Base-by-base conservation (phyloP, 257 asterid species). In the Petrea volubilis region DNA sequence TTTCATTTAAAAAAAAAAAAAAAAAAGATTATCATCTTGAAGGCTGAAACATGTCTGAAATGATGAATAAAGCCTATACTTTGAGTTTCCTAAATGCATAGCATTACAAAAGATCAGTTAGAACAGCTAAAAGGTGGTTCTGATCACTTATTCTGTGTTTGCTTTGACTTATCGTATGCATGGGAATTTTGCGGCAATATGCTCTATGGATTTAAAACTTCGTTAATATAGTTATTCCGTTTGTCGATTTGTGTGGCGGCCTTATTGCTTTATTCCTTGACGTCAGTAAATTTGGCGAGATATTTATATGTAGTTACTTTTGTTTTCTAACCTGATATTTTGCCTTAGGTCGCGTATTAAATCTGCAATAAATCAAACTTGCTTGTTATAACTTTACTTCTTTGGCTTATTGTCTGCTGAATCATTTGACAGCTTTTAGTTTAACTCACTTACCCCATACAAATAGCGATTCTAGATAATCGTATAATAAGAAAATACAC, bases 181-280 rank as follows among this genome's bases (percentile, higher is more conserved):
- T 53, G 52, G 28, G 57, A 12, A 31, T 76, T 64, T 62, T 17
- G 34, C 58, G 52, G 51, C 51, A 76, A 17, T n/a, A 28, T 47
- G 40, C 34, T 47, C 5, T 14, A 27, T 17, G 1, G 47, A 67
- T 29, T 67, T 65, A n/a, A 60, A 41, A 53, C 51, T 59, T 63
- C 17, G 57, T 71, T 79, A 69, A 65, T 66, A 70, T 71, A 28
- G 49, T 78, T 63, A 28, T 12, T 24, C 50, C 9, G 17, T 68
- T 71, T 77, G 77, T 77, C 57, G 10, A 15, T 52, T 74, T 73
- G 13, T 31, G 15, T 47, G 1, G 10, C 15, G 29, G 21, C 31
- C 27, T 60, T 43, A 21, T 47, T 38, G 6, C 7, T 64, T 28
- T 49, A 53, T 60, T 53, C 28, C 21, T 34, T 15, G 49, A 27